Percentiles rank a stretch among this genome's conserved stretches.
These are phyloP conservation scores for Leccinum huronense DNA, from an alignment of 1,284 basidiomycete genomes.

Conservation along the genomic window DNA sequence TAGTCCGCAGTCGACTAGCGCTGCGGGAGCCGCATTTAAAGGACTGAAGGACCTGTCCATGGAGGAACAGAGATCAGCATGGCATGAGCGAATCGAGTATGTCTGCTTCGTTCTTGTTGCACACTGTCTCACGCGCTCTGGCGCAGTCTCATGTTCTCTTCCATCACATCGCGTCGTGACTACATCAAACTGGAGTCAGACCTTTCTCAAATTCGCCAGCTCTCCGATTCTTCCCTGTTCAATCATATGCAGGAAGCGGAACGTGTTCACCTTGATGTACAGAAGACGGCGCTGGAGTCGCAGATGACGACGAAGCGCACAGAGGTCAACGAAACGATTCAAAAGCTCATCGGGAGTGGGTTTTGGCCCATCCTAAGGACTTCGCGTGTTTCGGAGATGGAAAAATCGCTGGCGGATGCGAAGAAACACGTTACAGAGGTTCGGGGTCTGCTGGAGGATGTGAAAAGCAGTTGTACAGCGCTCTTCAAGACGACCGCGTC, in stretches of 20 bases:
- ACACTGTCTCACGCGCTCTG: constrained; percentile 5
- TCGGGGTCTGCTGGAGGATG: constrained; percentile 24
- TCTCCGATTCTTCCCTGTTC: constrained; percentile 24
- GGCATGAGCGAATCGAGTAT: constrained; percentile 37
- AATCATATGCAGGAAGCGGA: constrained; percentile 18
- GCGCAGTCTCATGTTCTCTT: constrained; percentile 33
- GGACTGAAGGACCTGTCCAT: constrained; percentile 22
- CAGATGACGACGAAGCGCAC: constrained; percentile 29
- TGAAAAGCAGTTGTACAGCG: constrained; percentile 25
- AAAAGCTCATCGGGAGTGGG: constrained; percentile 27
- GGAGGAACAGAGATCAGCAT: constrained; percentile 33
- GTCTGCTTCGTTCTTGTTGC: constrained; percentile 8
- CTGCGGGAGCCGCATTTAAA: constrained; percentile 2
- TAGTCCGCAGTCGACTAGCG: constrained; percentile 9
- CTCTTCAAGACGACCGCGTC: constrained; percentile 24
- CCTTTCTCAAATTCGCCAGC: constrained; percentile 21
- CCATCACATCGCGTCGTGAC: constrained; percentile 33
- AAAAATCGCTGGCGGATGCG: constrained; percentile 23
- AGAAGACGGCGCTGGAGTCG: constrained; percentile 24
- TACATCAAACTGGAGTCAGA: constrained; percentile 33
- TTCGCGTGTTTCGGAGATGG: constrained; percentile 31
- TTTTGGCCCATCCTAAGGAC: constrained; percentile 33
- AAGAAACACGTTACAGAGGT: constrained; percentile 34
- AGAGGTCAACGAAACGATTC: constrained; percentile 31
- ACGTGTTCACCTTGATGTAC: constrained; percentile 19